Evolutionary conservation across 345 rosid genomes (phyloP).

Genomic region (Populus deltoides): DNA sequence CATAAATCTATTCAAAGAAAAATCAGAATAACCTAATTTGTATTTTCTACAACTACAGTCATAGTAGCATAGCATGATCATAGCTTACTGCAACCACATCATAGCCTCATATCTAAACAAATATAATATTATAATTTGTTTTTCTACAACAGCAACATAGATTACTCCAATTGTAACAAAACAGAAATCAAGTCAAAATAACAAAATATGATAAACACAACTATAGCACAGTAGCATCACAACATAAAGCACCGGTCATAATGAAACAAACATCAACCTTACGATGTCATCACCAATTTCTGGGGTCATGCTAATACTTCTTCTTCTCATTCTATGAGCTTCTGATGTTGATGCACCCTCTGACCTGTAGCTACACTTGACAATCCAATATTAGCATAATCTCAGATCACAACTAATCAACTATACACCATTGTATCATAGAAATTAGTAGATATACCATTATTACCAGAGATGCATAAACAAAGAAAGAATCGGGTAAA

Average conservation of each 20-base stretch:
- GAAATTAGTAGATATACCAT: not conserved
- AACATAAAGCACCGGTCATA: not conserved
- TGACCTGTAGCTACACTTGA: slow-evolving; percentile 53
- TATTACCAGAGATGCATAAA: not conserved
- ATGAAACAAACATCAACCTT: slow-evolving; percentile 52
- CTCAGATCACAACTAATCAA: not conserved
- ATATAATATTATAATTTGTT: not conserved
- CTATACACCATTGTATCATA: no score
- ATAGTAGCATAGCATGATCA: not conserved
- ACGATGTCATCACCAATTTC: slow-evolving; percentile 98
- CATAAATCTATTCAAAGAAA: not conserved
- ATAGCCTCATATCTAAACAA: not conserved
- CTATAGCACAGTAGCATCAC: not conserved
- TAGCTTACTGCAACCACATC: not conserved
- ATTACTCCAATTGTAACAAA: not conserved
- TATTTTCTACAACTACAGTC: not conserved
- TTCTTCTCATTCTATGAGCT: slow-evolving; percentile 83
- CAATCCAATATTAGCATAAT: slow-evolving; percentile 13
- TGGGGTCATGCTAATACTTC: slow-evolving; percentile 97
- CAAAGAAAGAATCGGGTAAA: not conserved
- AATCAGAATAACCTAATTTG: not conserved
- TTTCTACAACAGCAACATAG: not conserved
- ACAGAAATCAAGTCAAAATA: not conserved
- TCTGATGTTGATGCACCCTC: slow-evolving; percentile 77
- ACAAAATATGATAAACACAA: not conserved